These are phyloP conservation scores for Sphaerulina populicola DNA, from an alignment of 2,329 filamentous ascomycete genomes.

Conservation along the genomic window DNA sequence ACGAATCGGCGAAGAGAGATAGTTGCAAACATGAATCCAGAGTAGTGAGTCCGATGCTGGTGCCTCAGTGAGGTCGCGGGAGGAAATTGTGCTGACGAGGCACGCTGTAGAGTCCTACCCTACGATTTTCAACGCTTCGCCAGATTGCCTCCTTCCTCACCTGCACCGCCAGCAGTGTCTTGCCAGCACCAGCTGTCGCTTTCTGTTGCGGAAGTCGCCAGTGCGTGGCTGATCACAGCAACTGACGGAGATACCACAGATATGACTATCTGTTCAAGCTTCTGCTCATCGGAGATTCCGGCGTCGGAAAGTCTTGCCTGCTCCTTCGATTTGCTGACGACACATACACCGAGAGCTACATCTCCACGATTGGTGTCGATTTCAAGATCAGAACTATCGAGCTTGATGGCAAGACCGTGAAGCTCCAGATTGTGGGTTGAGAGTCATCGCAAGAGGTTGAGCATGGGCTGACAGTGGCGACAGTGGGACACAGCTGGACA, in stretches of 20 bases:
- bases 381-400: slow-evolving; percentile 99
- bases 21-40: slow-evolving; percentile 63
- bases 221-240: not conserved
- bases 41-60: slow-evolving; percentile 61
- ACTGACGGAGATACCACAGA: slow-evolving; percentile 46
- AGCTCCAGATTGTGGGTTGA: slow-evolving; percentile 86
- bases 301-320: slow-evolving; percentile 99
- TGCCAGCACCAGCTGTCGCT: not conserved
- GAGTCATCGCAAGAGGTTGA: not conserved
- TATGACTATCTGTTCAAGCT: slow-evolving; percentile 99
- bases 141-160: not conserved
- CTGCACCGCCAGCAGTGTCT: not conserved
- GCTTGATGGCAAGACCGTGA: slow-evolving; percentile 98
- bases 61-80: slow-evolving; percentile 4
- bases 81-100: slow-evolving; percentile 11
- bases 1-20: slow-evolving; percentile 5
- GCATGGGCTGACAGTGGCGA: slow-evolving; percentile 12
- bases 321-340: slow-evolving; percentile 96
- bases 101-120: not conserved
- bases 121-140: not conserved
- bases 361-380: slow-evolving; percentile 98
- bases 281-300: slow-evolving; percentile 99
- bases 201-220: not conserved
- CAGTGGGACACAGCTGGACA: slow-evolving; percentile 99
- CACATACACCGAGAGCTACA: slow-evolving; percentile 99